These are phyloP conservation scores for Backusella luteola DNA, from an alignment of 192 early-diverging fungal genomes.

Conservation along the genomic window DNA sequence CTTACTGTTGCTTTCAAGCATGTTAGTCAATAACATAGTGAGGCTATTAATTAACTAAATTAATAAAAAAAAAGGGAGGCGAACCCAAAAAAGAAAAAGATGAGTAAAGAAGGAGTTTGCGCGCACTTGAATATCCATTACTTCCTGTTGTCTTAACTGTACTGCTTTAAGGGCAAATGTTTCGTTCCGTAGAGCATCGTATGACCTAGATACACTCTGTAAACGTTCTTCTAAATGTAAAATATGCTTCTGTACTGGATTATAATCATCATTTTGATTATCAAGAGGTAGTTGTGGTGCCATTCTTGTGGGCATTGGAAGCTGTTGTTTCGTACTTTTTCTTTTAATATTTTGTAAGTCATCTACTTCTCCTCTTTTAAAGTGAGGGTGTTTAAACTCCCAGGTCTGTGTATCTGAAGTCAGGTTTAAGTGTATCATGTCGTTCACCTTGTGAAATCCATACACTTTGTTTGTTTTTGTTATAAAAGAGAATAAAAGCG, in stretches of 20 bases:
- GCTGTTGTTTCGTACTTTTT: not conserved
- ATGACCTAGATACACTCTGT: not conserved
- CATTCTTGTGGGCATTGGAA: not conserved
- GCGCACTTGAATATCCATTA: not conserved
- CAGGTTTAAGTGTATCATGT: conserved; percentile 10
- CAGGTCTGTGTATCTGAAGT: conserved; percentile 11
- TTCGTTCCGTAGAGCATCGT: conserved; percentile 10
- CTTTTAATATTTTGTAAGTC: conserved; percentile 17
- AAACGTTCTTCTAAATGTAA: conserved; percentile 11
- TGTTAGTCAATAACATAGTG: not conserved
- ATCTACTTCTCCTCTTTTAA: conserved; percentile 3
- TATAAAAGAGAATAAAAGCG: not conserved
- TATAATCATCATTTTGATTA: not conserved
- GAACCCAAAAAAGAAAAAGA: not conserved
- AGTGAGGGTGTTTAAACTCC: conserved; percentile 27
- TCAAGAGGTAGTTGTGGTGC: not conserved
- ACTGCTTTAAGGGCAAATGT: not conserved
- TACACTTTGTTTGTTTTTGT: conserved; percentile 9
- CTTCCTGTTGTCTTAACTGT: conserved; percentile 3
- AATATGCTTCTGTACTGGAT: conserved; percentile 11
- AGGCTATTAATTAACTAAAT: conserved; percentile 3
- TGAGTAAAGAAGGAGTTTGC: conserved; percentile 1
- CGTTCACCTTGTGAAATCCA: conserved; percentile 27
- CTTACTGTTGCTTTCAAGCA: not conserved
- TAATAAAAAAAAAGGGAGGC: not conserved